Base-by-base conservation (phyloP, 352 stramenopile genomes). In the Globisporangium spiculum region DNA sequence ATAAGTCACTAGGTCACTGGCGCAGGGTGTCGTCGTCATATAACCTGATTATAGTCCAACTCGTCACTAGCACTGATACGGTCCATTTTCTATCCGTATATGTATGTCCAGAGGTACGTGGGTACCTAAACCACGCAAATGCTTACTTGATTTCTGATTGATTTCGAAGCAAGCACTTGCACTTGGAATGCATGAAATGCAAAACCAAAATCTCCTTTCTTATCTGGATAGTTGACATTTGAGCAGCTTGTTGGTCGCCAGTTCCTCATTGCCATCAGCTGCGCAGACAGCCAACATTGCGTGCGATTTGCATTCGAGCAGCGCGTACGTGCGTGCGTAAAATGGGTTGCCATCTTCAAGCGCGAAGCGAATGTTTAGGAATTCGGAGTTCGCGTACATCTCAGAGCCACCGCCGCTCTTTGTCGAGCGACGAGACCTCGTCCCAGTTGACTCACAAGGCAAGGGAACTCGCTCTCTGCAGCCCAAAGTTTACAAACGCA, bases 341-440 rank as follows among this genome's bases (percentile, higher is more conserved):
- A 7, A 20, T 44, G 38, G 38, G 38, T 7, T 48, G 38, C 6
- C 38, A 48, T 48, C 38, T 48, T 20, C 38, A 48, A 48, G 16
- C 16, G 41, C 36, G 36, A 44, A 55, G 7, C 20, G 48, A 26
- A 53, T 24, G 12, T 8, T 7, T 16, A 20, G 20, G 5, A 27
- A 55, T 27, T 55, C 20, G 9, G 48, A 55, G 48, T 24, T 18
- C n/a, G 48, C n/a, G 48, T 27, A 55, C n/a, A 27, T 55, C 48
- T 55, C 48, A 55, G 48, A 55, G 48, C 6, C 48, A 7, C 48
- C 5, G 6, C 6, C 8, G 34, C 8, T 2, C 27, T 55, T 55
- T 55, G 48, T 55, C 48, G 8, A 55, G 48, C 48, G 48, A 27
- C 48, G 48, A 55, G n/a, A 55, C 48, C 48, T 55, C n/a, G 48